Base-by-base conservation (phyloP, 108 stramenopile genomes). In the Seminavis robusta region DNA sequence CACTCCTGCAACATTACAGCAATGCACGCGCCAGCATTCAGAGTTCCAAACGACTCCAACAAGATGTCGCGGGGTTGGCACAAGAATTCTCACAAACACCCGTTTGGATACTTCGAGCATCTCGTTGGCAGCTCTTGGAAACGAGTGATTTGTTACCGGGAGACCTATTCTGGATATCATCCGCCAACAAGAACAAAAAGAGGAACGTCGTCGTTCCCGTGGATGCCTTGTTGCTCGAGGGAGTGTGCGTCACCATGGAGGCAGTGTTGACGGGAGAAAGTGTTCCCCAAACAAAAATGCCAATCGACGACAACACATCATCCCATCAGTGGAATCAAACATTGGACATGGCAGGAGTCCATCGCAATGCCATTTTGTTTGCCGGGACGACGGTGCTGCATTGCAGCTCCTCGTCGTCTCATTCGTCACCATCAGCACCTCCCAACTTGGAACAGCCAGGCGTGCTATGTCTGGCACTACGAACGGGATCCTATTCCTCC, bases 401-500 rank as follows among this genome's bases (percentile, higher is more conserved):
- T 39, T 62, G 61, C n/a, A n/a, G n/a, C n/a, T n/a, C n/a, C n/a
- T n/a, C 41, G 19, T 33, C 19, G 7, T 34, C 37, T 1, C 19
- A 23, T 26, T 21, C 31, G 15, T 24, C 29, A 2, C 25, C 41
- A 50, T 44, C 66, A 49, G 30, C 49, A 36, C 36, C 37, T 59
- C 29, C 59, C 48, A 13, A 33, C 15, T 21, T 44, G 20, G 30
- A 58, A 45, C 21, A 36, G 15, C 33, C 48, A 19, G 49, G 46
- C 31, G 42, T 52, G 9, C 28, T 46, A 7, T 59, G 55, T 37
- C 41, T 85, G 3, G 75, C 67, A 9, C 54, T 94, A 4, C 84
- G 90, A 27, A 92, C 92, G 4, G 95, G 95, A 15, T 90, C 88
- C 34, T 84, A 88, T 53, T 90, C 88, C 1, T 89, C 92, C 23